Evolutionary conservation across 2,329 filamentous ascomycete species (phyloP), one percentile per base, ranked within the genome.

Genomic region (Cordyceps javanica): DNA sequence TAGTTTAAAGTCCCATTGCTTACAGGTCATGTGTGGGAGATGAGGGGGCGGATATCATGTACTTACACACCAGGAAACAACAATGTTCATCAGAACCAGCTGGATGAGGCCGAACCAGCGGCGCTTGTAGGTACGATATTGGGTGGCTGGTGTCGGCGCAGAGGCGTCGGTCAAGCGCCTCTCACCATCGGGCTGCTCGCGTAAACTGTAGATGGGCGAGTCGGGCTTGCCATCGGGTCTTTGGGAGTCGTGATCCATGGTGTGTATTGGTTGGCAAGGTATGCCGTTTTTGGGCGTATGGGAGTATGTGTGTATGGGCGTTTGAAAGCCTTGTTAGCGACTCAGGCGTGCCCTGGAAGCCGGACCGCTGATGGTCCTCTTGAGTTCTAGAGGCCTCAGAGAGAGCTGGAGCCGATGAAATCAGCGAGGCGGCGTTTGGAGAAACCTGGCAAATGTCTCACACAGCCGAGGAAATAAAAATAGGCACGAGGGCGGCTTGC

Each of bases 41-140:
- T 16, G n/a, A 34, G n/a, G 14, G 21, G 16, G 49, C n/a, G 2
- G 28, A 25, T 25, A n/a, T 6, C 4, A 7, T 26, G 11, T 21
- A 86, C 90, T 79, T 81, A 94, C 90, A 82, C 95, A 91, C 93
- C 93, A 97, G 67, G 90, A 95, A 42, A 96, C 88, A 60, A 97
- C 84, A 57, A 97, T 87, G 70, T 97, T 99, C 73, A 97, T 77
- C 66, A 97, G 73, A 7, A 91, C 88, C 68, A 97, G 74, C 72
- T 96, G 90, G 23, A 82, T 74, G 53, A 99, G 77, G 1, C 94
- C 94, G 70, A 96, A 89, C 86, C 91, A 99, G 45, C 94, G 82
- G 67, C 91, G 82, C 73, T 89, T 93, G 70, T 97, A 97, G 11
- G 74, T 76, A 55, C 70, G 70, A 57, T 76, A 77, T 60, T 68